Conservation (phyloP, 805 yeast genomes). For the Deakozyma indianensis region DNA sequence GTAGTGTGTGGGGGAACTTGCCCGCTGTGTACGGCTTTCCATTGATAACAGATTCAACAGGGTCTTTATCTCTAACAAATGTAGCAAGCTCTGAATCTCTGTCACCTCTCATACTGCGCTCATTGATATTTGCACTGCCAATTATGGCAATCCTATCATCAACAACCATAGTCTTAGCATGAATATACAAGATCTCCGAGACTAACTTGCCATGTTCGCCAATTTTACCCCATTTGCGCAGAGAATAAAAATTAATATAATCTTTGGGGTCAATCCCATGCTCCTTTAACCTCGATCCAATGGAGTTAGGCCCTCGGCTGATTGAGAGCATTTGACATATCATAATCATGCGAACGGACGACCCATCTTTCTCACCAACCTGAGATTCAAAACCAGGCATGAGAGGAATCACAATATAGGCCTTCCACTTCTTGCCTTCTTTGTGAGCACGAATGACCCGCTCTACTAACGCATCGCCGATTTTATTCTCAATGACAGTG, state of each 20-base stretch:
- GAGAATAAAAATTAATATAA: conserved; percentile 79
- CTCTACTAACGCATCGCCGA: conserved; percentile 97
- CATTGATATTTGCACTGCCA: conserved; percentile 96
- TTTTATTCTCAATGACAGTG: conserved; percentile 66
- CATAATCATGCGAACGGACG: conserved; percentile 91
- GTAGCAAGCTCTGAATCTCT: conserved; percentile 94
- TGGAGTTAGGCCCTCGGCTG: conserved; percentile 76
- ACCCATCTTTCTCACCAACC: conserved; percentile 86
- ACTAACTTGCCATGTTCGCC: conserved; percentile 61
- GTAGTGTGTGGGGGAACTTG: conserved; percentile 73
- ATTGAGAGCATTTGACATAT: conserved; percentile 92
- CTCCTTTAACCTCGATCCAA: conserved; percentile 65
- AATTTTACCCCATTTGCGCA: conserved; percentile 90
- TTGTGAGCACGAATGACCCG: conserved; percentile 79
- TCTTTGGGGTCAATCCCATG: conserved; percentile 79
- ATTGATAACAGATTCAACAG: conserved; percentile 48
- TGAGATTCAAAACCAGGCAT: conserved; percentile 97
- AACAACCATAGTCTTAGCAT: conserved; percentile 80
- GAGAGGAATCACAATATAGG: conserved; percentile 79
- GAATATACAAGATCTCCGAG: conserved; percentile 87
- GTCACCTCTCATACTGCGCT: conserved; percentile 86
- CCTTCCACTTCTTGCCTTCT: conserved; percentile 71
- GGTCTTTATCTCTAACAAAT: conserved; percentile 59
- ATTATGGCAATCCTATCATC: conserved; percentile 90
- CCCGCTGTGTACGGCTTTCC: conserved; percentile 74